Evolutionary conservation across 768 basidiomycete genomes (phyloP), one percentile per base, ranked within the genome.

Genomic region (Pisolithus microcarpus): DNA sequence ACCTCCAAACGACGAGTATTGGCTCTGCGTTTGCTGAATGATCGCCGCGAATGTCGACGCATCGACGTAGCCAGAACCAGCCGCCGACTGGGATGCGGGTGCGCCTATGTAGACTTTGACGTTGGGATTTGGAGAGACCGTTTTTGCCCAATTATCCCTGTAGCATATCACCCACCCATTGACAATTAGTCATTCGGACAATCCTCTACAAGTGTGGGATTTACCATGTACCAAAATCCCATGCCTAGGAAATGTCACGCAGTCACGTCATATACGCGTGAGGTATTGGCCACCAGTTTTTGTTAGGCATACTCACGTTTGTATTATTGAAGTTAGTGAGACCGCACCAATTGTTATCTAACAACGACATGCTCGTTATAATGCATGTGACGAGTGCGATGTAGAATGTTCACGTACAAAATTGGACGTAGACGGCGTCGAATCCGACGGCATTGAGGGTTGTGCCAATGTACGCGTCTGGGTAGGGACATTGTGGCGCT

Each of bases 371-470:
- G 9, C 9, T 34, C 24, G 24, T 13, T 2, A 28, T 6, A 31
- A 23, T 28, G 9, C 44, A 16, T 11, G 13, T 11, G 7, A 34
- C 34, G 13, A 34, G 34, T 11, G 11, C 34, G 15, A 15, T 5
- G 34, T 5, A 15, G 13, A n/a, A 1, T 8, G 1, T 11, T 52
- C 49, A 44, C 53, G 13, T 44, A 57, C 76, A 77, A 62, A 77
- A 77, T 55, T 78, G 76, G 21, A 78, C 77, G 40, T 75, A 78
- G 47, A 78, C 64, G 2, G 75, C 76, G 52, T 78, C 76, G 49
- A 78, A 77, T 1, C 58, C 64, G 30, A 74, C 73, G 0, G 58
- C 61, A 56, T 72, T 71, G 56, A 78, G 56, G 42, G 74, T 71
- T 1, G 69, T 59, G 6, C 74, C 73, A 5, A 78, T 58, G 40